A percentile compares a stretch with the other conserved stretches of the same genome.
Evolutionary conservation across 2,329 filamentous ascomycete species (phyloP).

Genomic region (Thelonectria discophora): DNA sequence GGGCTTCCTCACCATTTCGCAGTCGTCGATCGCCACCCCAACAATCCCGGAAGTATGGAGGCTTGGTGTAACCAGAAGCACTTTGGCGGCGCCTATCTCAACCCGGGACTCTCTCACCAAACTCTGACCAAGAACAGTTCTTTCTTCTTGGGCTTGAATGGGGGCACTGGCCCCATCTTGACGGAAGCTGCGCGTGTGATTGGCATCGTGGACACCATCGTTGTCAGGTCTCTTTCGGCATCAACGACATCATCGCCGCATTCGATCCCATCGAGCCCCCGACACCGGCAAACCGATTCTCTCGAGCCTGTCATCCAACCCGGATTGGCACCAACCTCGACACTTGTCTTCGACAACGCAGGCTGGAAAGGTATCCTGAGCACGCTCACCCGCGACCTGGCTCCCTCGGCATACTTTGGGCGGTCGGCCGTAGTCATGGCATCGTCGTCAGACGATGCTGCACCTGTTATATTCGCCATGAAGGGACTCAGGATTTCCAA

Average conservation of each 20-base stretch:
- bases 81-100: slow-evolving; percentile 85
- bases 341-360: slow-evolving; percentile 81
- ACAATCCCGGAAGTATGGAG: slow-evolving; percentile 72
- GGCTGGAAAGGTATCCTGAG: slow-evolving; percentile 87
- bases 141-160: slow-evolving; percentile 61
- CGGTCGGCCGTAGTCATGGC: slow-evolving; percentile 80
- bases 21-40: slow-evolving; percentile 75
- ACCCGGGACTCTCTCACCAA: slow-evolving; percentile 71
- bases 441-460: slow-evolving; percentile 76
- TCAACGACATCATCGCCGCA: slow-evolving; percentile 55
- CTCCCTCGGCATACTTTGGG: slow-evolving; percentile 81
- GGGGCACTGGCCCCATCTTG: slow-evolving; percentile 63
- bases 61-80: slow-evolving; percentile 75
- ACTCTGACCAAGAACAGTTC: slow-evolving; percentile 66
- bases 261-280: slow-evolving; percentile 60
- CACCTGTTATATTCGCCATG: slow-evolving; percentile 80
- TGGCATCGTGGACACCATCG: slow-evolving; percentile 83
- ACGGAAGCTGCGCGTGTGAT: slow-evolving; percentile 82
- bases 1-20: slow-evolving; percentile 86
- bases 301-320: slow-evolving; percentile 38
- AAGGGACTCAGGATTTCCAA: slow-evolving; percentile 78
- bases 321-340: slow-evolving; percentile 58
- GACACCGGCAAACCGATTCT: slow-evolving; percentile 46
- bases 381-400: slow-evolving; percentile 81
- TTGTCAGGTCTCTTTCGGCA: slow-evolving; percentile 62